Base-by-base conservation (phyloP, 768 basidiomycete species). In the Termitomyces sp. region DNA sequence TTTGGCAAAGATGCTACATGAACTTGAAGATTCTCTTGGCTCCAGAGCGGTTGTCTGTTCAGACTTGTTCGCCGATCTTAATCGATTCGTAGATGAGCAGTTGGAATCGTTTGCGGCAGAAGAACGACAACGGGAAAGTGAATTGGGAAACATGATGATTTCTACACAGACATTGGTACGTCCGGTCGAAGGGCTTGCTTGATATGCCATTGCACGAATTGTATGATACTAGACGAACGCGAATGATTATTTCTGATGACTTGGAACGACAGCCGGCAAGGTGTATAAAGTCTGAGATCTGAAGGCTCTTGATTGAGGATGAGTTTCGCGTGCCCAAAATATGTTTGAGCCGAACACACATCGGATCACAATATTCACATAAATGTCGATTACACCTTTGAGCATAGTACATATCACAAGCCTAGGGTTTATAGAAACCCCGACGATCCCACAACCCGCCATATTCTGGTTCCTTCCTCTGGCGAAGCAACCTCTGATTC, bases 401-500 rank as follows among this genome's bases (percentile, higher is more conserved):
- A n/a, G n/a, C n/a, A n/a, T n/a, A 23, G 23, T 23, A 23, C 30
- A 30, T 30, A 30, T 30, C 21, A 21, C 15, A 1, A 5, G 6
- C n/a, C n/a, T 49, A 31, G 10, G 31, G 19, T n/a, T 48, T 54
- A 35, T 56, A 56, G n/a, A 60, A 56, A 14, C 59, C 59, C 15
- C 23, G 23, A 1, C 51, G 46, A 23, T 60, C 59, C 59, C 59
- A 60, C 12, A 53, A 54, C 42, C 23, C 21, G 1, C 33, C 38
- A 28, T 37, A 28, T 12, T 52, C 50, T 3, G 26, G 40, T 5
- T 42, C 37, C 40, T 56, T 23, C 50, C 55, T 57, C 11, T 31
- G 35, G 0, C 50, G 50, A 12, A 53, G 43, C 37, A 72, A 71
- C 54, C 75, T 68, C 54, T 76, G 71, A 23, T 74, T 71, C 4